These are phyloP conservation scores for Fomitopsis pinicola DNA, from an alignment of 1,284 basidiomycete species.

Conservation along the genomic window DNA sequence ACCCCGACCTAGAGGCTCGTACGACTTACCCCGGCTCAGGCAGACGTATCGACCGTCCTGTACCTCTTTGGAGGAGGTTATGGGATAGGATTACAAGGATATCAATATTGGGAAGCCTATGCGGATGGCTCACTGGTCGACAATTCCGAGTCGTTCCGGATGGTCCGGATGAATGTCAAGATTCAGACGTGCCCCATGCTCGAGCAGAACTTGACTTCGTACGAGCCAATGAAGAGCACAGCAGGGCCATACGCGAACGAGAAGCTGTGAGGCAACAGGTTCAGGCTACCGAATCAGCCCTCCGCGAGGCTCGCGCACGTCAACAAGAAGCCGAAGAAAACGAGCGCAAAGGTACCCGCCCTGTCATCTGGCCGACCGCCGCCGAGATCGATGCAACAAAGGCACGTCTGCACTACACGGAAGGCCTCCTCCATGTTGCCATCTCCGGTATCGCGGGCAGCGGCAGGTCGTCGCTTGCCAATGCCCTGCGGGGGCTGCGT, in stretches of 20 bases:
- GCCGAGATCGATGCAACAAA: not conserved
- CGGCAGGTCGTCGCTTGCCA: slow-evolving; percentile 7
- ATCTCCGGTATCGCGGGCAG: slow-evolving; percentile 2
- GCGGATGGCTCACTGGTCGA: too few relatives aligned
- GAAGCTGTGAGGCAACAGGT: not conserved
- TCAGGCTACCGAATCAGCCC: not conserved
- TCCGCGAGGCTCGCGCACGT: not conserved
- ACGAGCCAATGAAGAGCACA: not conserved
- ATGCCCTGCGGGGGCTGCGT: slow-evolving; percentile 1
- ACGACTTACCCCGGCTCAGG: too few relatives aligned
- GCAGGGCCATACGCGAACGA: not conserved
- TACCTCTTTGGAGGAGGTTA: too few relatives aligned
- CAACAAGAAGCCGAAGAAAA: not conserved
- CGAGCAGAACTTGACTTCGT: too few relatives aligned
- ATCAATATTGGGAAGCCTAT: too few relatives aligned
- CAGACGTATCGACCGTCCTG: too few relatives aligned
- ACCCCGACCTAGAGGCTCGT: too few relatives aligned
- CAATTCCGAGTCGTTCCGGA: too few relatives aligned
- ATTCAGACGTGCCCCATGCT: too few relatives aligned
- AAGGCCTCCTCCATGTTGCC: not conserved
- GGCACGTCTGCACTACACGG: not conserved
- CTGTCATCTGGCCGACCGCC: not conserved
- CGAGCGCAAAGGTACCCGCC: not conserved
- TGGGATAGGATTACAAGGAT: too few relatives aligned
- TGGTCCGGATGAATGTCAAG: too few relatives aligned